Conservation (phyloP, 768 basidiomycete genomes). For the Myochromella boudieri region DNA sequence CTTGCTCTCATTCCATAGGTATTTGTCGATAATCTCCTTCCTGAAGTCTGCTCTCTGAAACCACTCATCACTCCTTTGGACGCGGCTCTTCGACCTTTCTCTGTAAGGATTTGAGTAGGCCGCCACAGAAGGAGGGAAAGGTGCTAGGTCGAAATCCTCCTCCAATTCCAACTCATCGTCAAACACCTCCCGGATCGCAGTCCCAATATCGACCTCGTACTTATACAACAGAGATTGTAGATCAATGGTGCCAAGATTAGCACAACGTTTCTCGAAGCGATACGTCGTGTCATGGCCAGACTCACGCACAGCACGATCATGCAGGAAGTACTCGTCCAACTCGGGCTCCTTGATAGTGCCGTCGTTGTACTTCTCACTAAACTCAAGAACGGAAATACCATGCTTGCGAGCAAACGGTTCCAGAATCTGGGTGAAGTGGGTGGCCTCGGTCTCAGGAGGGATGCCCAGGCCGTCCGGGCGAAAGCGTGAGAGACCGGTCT, state of each 20-base stretch:
- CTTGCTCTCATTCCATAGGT: constrained; percentile 97
- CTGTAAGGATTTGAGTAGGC: constrained; percentile 63
- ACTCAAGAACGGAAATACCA: constrained; percentile 91
- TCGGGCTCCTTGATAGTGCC: constrained; percentile 79
- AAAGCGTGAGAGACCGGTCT: constrained; percentile 92
- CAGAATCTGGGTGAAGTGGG: constrained; percentile 96
- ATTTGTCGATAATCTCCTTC: constrained; percentile 84
- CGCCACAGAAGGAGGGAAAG: constrained; percentile 84
- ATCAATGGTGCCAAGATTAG: constrained; percentile 95
- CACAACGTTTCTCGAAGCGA: constrained; percentile 96
- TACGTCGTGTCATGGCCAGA: constrained; percentile 97
- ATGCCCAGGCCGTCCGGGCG: constrained; percentile 94
- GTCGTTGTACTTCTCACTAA: constrained; percentile 94
- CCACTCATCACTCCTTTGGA: constrained; percentile 88
- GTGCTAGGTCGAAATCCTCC: constrained; percentile 87
- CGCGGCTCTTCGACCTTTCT: constrained; percentile 55
- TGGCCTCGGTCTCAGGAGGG: constrained; percentile 97
- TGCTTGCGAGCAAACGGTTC: constrained; percentile 93
- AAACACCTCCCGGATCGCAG: constrained; percentile 93
- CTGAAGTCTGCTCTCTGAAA: constrained; percentile 86
- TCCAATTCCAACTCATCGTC: constrained; percentile 90
- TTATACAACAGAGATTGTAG: constrained; percentile 96
- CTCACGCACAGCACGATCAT: constrained; percentile 95
- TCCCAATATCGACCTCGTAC: constrained; percentile 98
- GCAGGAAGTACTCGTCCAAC: constrained; percentile 96